phyloP scores from a whole-genome alignment of 2,329 filamentous ascomycete species.

The Microdochium nivale region DNA sequence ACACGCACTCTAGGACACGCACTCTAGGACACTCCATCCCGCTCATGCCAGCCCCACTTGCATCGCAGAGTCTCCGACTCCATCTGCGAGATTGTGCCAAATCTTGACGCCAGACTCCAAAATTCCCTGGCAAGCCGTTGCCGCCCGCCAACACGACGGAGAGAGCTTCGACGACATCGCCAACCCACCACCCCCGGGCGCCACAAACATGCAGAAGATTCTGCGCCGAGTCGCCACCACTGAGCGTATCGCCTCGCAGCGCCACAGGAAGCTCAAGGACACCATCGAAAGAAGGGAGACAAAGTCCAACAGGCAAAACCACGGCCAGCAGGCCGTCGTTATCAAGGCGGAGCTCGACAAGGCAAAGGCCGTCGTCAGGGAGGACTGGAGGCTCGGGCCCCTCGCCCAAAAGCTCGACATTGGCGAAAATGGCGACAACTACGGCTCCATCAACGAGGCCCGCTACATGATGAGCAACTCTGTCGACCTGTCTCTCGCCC shows the following conservation, averaged over 20 bases:
- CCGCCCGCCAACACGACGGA: background rate
- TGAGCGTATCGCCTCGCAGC: constrained; percentile 24
- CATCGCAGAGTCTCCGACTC: background rate
- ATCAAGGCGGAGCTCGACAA: constrained; percentile 25
- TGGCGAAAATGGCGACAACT: constrained; percentile 45
- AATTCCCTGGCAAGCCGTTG: background rate
- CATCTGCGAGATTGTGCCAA: background rate
- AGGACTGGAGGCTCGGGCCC: constrained; percentile 73
- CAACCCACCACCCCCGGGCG: background rate
- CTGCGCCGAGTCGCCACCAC: constrained; percentile 24
- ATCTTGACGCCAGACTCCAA: background rate
- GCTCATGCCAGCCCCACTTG: too few species aligned
- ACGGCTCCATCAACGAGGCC: constrained; percentile 44
- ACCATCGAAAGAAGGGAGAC: constrained; percentile 17
- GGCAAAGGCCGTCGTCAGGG: constrained; percentile 50
- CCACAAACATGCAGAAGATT: constrained; percentile 21
- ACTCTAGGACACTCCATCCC: too few species aligned
- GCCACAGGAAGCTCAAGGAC: constrained; percentile 9
- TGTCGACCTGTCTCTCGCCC: constrained; percentile 15
- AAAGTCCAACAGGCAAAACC: constrained; percentile 8
- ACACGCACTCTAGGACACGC: too few species aligned
- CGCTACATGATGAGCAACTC: constrained; percentile 10
- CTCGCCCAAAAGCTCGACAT: constrained; percentile 70
- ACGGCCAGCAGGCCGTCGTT: constrained; percentile 17
- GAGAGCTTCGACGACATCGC: background rate